phyloP scores from a whole-genome alignment of 1,139 yeast species.

The Pichia sp. region DNA sequence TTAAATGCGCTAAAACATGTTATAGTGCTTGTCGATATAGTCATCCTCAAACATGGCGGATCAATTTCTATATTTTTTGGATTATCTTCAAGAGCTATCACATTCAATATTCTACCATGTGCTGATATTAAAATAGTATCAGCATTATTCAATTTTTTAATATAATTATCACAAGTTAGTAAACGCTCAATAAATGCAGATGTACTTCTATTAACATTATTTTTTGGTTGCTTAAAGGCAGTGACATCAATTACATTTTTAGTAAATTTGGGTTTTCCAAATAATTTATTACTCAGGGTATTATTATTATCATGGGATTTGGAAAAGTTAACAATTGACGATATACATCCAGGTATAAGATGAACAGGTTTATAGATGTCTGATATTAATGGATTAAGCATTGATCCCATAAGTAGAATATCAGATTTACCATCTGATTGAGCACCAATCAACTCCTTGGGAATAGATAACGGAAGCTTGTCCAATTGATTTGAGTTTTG shows the following conservation, averaged over 20 bases:
- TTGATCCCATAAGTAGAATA: slow-evolving; percentile 49
- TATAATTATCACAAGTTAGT: slow-evolving; percentile 24
- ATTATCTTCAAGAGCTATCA: slow-evolving; percentile 23
- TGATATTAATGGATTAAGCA: slow-evolving; percentile 45
- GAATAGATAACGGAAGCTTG: slow-evolving; percentile 24
- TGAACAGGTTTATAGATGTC: slow-evolving; percentile 50
- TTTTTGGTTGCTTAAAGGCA: slow-evolving; percentile 24
- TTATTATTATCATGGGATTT: not conserved
- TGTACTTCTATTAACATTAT: slow-evolving; percentile 24
- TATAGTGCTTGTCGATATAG: slow-evolving; percentile 23
- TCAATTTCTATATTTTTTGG: slow-evolving; percentile 29
- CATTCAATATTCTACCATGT: slow-evolving; percentile 30
- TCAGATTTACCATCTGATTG: slow-evolving; percentile 36
- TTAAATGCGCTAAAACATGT: slow-evolving; percentile 24
- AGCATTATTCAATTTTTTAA: slow-evolving; percentile 22
- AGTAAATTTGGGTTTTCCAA: slow-evolving; percentile 7
- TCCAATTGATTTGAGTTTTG: slow-evolving; percentile 26
- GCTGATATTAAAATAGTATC: slow-evolving; percentile 24
- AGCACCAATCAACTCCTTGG: slow-evolving; percentile 32
- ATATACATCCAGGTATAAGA: slow-evolving; percentile 49
- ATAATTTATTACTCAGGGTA: slow-evolving; percentile 11
- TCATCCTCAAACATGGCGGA: slow-evolving; percentile 26
- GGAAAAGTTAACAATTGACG: slow-evolving; percentile 4
- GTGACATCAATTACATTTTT: not conserved
- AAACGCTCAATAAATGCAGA: slow-evolving; percentile 29